These are phyloP conservation scores for Dryadomyces quercivorus DNA, from an alignment of 2,329 filamentous ascomycete species.

Conservation along the genomic window DNA sequence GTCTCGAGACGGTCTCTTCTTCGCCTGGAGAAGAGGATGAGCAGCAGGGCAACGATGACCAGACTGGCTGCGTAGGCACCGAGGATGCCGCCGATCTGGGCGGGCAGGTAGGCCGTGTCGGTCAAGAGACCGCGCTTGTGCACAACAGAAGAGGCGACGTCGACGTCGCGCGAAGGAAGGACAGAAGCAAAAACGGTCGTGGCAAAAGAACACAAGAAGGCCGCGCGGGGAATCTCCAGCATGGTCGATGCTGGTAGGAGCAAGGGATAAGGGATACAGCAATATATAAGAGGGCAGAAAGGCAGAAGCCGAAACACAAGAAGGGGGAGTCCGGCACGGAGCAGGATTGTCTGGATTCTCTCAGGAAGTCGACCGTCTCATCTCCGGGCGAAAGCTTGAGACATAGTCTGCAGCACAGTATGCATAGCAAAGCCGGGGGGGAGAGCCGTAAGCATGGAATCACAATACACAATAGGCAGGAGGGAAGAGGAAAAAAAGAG, in stretches of 20 bases:
- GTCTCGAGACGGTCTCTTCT: slow-evolving; percentile 38
- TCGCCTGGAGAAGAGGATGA: slow-evolving; percentile 48
- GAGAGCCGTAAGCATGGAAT: background rate
- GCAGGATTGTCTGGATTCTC: slow-evolving; percentile 8
- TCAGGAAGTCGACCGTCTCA: background rate
- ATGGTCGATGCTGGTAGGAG: too few species aligned
- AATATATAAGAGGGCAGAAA: background rate
- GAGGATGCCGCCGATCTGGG: slow-evolving; percentile 72
- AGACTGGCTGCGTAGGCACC: slow-evolving; percentile 72
- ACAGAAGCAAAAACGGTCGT: slow-evolving; percentile 13
- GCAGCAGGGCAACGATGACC: slow-evolving; percentile 55
- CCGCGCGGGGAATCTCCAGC: slow-evolving; percentile 1
- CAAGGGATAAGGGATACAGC: slow-evolving; percentile 29
- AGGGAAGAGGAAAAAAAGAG: background rate
- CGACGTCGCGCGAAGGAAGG: slow-evolving; percentile 17
- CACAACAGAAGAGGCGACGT: slow-evolving; percentile 10
- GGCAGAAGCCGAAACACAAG: background rate
- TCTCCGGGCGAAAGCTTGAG: background rate
- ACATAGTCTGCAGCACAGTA: background rate
- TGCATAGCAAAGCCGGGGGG: background rate
- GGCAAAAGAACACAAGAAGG: slow-evolving; percentile 15
- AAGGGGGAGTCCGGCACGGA: background rate
- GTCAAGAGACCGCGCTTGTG: slow-evolving; percentile 17
- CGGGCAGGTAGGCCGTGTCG: slow-evolving; percentile 55
- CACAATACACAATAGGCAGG: background rate